Conservation (phyloP, 805 yeast species). For the Aciculoconidium aculeatum region DNA sequence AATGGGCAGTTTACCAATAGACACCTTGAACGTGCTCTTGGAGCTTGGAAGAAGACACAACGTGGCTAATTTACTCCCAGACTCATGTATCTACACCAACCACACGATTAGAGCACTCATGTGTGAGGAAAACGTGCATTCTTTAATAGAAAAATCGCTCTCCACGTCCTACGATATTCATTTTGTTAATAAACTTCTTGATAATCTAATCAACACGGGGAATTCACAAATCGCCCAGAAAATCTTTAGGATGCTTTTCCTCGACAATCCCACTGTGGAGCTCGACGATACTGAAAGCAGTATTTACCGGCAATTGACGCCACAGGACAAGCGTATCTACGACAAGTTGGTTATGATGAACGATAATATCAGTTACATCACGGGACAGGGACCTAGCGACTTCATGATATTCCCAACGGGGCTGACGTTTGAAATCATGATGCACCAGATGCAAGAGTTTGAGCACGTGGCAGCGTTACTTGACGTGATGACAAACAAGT, state of each 20-base stretch:
- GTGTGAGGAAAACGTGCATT: too few species aligned
- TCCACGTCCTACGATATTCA: too few species aligned
- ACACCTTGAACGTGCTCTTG: conserved; percentile 21
- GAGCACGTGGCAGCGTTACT: conserved; percentile 9
- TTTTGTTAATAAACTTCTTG: too few species aligned
- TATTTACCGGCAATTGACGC: conserved; percentile 17
- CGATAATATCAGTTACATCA: conserved; percentile 11
- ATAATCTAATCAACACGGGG: too few species aligned
- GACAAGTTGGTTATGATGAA: conserved; percentile 10
- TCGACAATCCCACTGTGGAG: background rate
- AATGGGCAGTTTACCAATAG: conserved; percentile 9
- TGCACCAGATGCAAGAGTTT: too few species aligned
- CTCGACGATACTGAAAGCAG: conserved; percentile 8
- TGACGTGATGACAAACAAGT: conserved; percentile 14
- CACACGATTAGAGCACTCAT: too few species aligned
- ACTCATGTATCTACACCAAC: too few species aligned
- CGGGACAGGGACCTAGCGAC: conserved; percentile 5
- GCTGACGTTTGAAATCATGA: conserved; percentile 19
- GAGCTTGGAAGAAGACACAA: conserved; percentile 25
- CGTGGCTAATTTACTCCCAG: too few species aligned
- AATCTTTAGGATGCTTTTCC: conserved; percentile 8
- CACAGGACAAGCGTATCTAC: conserved; percentile 17
- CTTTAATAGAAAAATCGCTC: too few species aligned
- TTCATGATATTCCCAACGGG: conserved; percentile 18
- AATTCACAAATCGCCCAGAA: conserved; percentile 3